A percentile compares a stretch with the other conserved stretches of the same genome.
phyloP scores from a whole-genome alignment of 2,329 filamentous ascomycete genomes.

The Phaeophleospora eucalypticola region DNA sequence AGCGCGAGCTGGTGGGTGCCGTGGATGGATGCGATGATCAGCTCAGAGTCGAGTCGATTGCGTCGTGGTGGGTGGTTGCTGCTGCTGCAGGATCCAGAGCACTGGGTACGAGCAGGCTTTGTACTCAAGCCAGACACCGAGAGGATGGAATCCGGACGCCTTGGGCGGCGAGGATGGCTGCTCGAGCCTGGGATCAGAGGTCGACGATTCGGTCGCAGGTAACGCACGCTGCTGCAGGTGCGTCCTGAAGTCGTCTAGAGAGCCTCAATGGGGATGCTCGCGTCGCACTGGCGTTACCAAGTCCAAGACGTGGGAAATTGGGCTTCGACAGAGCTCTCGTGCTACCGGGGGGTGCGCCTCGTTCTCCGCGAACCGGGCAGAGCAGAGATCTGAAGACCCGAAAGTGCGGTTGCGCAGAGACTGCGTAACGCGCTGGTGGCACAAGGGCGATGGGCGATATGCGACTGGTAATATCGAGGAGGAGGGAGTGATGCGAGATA shows the following conservation, averaged over 20 bases:
- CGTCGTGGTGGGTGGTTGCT: slow-evolving; percentile 3
- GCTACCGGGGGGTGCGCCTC: slow-evolving; percentile 35
- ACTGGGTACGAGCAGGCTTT: slow-evolving; percentile 33
- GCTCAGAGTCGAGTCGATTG: slow-evolving; percentile 13
- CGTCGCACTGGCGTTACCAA: slow-evolving; percentile 35
- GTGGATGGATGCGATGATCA: slow-evolving; percentile 9
- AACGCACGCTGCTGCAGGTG: slow-evolving; percentile 42
- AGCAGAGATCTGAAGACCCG: slow-evolving; percentile 39
- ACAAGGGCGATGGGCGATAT: slow-evolving; percentile 28
- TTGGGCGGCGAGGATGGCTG: slow-evolving; percentile 23
- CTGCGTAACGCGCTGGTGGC: slow-evolving; percentile 38
- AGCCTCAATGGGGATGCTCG: slow-evolving; percentile 38
- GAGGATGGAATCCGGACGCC: slow-evolving; percentile 22
- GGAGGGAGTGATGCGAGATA: slow-evolving; percentile 5
- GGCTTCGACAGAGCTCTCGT: slow-evolving; percentile 34
- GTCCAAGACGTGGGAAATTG: slow-evolving; percentile 34
- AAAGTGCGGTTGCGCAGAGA: slow-evolving; percentile 47
- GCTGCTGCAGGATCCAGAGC: slow-evolving; percentile 27
- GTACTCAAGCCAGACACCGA: slow-evolving; percentile 35
- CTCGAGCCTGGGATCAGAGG: slow-evolving; percentile 16
- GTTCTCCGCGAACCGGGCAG: slow-evolving; percentile 31
- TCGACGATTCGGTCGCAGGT: slow-evolving; percentile 30
- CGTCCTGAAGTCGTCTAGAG: slow-evolving; percentile 42
- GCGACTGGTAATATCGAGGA: slow-evolving; percentile 22
- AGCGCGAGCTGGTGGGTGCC: slow-evolving; percentile 4